Evolutionary conservation across 2,329 filamentous ascomycete genomes (phyloP), one percentile per base, ranked within the genome.

Genomic region (Xylariaceae sp.): DNA sequence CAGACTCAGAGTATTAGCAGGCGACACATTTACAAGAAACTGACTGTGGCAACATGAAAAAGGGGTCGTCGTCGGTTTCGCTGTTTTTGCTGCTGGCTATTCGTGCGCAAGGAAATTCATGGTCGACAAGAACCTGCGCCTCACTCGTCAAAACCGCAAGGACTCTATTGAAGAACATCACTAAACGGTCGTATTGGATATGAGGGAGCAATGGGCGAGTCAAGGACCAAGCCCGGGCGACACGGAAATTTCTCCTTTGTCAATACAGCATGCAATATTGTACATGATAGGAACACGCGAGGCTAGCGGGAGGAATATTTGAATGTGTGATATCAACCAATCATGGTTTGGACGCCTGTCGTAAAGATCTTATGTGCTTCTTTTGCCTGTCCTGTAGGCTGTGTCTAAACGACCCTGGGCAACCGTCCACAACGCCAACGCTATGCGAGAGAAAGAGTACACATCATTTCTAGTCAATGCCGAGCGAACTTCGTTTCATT

Each of bases 41-140:
- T 57, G 30, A 58, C 47, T 9, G n/a, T 49, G 18, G 29, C 18
- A 16, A 53, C 45, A 12, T 34, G 47, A 37, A 22, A 42, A 7
- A 94, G 91, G 88, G 73, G 76, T 94, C 65, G 94, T 97, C 74
- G 86, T 97, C 68, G 83, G 79, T 77, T 92, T 92, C 72, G 89
- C 92, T 68, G 71, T 97, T 63, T 74, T 79, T 70, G 90, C 90
- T 65, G 94, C 88, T 67, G 72, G 78, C 71, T 97, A 95, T 82
- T 94, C 92, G 55, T 78, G 87, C 75, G 70, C 74, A 70, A 85
- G 86, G 72, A 96, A 97, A 79, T 83, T 99, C 70, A 72, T 83
- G 60, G 84, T 86, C 66, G 94, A 99, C 80, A 92, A 92, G 83
- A 95, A 88, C 67, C 87, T 99, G 67, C 90, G 94, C 71, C 84